Evolutionary conservation across 2,329 filamentous ascomycete genomes (phyloP).

Genomic region (Lachnellula cervina): DNA sequence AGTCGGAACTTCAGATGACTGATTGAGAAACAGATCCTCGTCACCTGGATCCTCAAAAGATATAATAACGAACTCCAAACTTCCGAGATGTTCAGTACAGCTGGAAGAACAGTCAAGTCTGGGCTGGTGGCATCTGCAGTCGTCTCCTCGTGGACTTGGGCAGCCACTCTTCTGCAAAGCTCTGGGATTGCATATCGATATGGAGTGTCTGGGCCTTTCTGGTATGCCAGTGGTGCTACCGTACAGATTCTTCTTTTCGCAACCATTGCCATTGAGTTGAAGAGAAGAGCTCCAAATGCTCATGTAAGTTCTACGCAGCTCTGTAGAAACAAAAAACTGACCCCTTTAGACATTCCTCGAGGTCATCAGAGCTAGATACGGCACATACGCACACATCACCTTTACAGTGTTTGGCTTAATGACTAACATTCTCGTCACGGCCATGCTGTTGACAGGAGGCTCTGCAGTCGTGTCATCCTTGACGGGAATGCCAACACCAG

Average conservation of each 20-base stretch:
- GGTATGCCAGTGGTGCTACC: constrained; percentile 66
- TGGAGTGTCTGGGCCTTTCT: constrained; percentile 62
- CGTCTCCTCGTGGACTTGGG: constrained; percentile 94
- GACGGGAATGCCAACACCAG: constrained; percentile 70
- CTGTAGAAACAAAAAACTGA: background rate
- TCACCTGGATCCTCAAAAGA: constrained; percentile 35
- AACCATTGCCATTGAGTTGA: constrained; percentile 84
- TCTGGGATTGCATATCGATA: constrained; percentile 80
- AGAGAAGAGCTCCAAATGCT: constrained; percentile 80
- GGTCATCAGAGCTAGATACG: constrained; percentile 77
- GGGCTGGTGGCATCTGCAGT: constrained; percentile 84
- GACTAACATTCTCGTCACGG: constrained; percentile 82
- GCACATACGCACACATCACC: constrained; percentile 64
- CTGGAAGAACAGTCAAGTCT: constrained; percentile 82
- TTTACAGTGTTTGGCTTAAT: constrained; percentile 79
- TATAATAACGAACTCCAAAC: constrained; percentile 79
- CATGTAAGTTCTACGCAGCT: constrained; percentile 41
- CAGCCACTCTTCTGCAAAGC: constrained; percentile 74
- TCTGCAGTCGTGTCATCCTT: constrained; percentile 67
- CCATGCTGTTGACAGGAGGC: constrained; percentile 84
- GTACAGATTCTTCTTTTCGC: constrained; percentile 88
- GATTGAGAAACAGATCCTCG: constrained; percentile 24
- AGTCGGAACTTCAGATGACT: background rate
- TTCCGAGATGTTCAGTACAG: constrained; percentile 88
- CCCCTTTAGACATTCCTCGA: constrained; percentile 62